phyloP scores from a whole-genome alignment of 2,329 filamentous ascomycete genomes.

The Didymella exigua region DNA sequence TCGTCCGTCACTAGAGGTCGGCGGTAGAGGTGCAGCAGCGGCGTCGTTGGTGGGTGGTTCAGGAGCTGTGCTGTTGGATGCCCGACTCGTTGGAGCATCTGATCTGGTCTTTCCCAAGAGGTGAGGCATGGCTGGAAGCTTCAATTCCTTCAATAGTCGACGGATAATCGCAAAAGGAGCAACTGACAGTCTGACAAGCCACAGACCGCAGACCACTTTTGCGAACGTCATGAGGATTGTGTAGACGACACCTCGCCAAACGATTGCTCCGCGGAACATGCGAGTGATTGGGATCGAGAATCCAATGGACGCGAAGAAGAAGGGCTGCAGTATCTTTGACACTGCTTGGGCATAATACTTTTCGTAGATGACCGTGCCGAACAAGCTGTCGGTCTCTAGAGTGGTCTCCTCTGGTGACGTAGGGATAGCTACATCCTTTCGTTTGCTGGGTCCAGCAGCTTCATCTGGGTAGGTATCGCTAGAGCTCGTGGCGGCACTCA shows the following conservation, averaged over 20 bases:
- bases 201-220: conserved; percentile 51
- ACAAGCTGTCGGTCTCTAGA: conserved; percentile 10
- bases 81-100: background rate
- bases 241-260: conserved; percentile 78
- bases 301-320: conserved; percentile 78
- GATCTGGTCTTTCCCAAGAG: conserved; percentile 28
- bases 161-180: conserved; percentile 14
- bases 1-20: conserved; percentile 9
- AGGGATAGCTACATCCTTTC: background rate
- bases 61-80: background rate
- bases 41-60: background rate
- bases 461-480: background rate
- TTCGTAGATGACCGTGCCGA: conserved; percentile 49
- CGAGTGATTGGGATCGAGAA: conserved; percentile 77
- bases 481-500: background rate
- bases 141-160: conserved; percentile 20
- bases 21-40: background rate
- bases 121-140: conserved; percentile 28
- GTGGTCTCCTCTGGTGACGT: background rate
- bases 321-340: conserved; percentile 65
- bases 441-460: background rate
- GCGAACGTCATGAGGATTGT: conserved; percentile 69
- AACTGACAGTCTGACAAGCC: conserved; percentile 47
- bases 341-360: conserved; percentile 55
- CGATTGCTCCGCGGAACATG: conserved; percentile 67